Evolutionary conservation across 1,284 basidiomycete genomes (phyloP).

Genomic region (Apiotrichum gracile): DNA sequence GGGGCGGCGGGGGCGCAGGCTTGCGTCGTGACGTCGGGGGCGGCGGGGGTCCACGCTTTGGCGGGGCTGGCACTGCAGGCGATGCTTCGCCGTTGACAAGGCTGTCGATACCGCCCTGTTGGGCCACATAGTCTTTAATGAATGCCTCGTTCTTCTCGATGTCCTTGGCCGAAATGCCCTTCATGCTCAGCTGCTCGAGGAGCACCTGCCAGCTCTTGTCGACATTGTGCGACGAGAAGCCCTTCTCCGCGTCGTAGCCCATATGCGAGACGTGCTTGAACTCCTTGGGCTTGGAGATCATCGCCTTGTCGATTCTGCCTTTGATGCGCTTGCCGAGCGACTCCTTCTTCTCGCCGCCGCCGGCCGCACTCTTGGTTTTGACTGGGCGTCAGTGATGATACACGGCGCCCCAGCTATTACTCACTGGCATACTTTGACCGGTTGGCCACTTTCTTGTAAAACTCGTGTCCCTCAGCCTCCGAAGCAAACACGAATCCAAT

Average conservation of each 20-base stretch:
- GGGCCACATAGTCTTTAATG: conserved; percentile 75
- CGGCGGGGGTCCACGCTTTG: conserved; percentile 31
- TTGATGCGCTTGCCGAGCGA: conserved; percentile 55
- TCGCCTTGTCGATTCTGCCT: conserved; percentile 77
- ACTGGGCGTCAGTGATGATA: conserved; percentile 14
- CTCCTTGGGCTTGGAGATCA: conserved; percentile 76
- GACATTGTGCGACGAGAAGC: conserved; percentile 81
- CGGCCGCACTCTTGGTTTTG: conserved; percentile 31
- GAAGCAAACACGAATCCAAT: conserved; percentile 86
- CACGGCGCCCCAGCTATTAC: conserved; percentile 16
- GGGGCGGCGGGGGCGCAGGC: conserved; percentile 47
- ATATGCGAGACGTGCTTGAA: conserved; percentile 93
- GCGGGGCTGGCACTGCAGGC: conserved; percentile 16
- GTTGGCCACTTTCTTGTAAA: conserved; percentile 78
- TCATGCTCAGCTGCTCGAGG: conserved; percentile 62
- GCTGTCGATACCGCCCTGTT: conserved; percentile 50
- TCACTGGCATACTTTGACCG: conserved; percentile 60
- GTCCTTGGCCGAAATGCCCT: conserved; percentile 61
- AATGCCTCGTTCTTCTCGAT: conserved; percentile 78
- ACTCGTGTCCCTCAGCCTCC: conserved; percentile 77
- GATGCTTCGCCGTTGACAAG: not conserved
- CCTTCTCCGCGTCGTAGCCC: conserved; percentile 81
- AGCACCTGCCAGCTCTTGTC: conserved; percentile 86
- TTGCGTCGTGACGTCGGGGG: conserved; percentile 46
- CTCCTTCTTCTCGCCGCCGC: conserved; percentile 28